Evolutionary conservation across 345 rosid genomes (phyloP), one percentile per base, ranked within the genome.

Genomic region (Acer saccharum): DNA sequence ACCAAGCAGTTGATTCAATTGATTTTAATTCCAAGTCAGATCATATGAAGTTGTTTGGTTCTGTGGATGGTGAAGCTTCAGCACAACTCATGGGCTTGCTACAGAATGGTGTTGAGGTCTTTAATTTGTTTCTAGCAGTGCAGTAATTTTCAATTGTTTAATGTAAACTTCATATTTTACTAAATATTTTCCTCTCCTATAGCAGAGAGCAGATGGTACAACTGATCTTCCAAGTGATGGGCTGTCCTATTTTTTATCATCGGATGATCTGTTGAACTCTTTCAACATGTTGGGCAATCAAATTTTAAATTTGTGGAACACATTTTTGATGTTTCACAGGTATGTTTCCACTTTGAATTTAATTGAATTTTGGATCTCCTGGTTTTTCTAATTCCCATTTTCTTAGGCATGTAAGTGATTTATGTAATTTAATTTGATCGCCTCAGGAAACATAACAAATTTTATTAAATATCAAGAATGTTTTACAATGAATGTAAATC

Each of bases 241-340:
- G 63, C 75, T 84, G 80, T 83, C 86, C 66, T 77, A 69, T 67
- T 82, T 81, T 44, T 77, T 90, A 64, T 50, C 94, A 0, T 81
- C 77, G 83, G 97, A 89, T 74, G 89, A 84, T 83, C 69, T 88
- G 43, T 55, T 73, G 84, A 87, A 75, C 55, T 84, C 29, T 92
- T 90, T 77, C 62, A 76, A 88, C 76, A 81, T 81, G 72, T 74
- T 88, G 58, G 93, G 98, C 61, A 81, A 84, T 76, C 99, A 94
- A 77, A 74, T 87, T 12, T 86, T 82, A 50, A 87, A 83, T 85
- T 86, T 96, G 72, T 96, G 98, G 99, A 91, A 77, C 81, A 79
- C 84, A 65, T 92, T 96, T 84, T 86, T 96, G 58, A 87, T 78
- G 83, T 92, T 94, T 79, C 99, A 96, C 92, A 86, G 99, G 99